Conservation (phyloP, 164 flowering plant genomes). For the Saururus chinensis region DNA sequence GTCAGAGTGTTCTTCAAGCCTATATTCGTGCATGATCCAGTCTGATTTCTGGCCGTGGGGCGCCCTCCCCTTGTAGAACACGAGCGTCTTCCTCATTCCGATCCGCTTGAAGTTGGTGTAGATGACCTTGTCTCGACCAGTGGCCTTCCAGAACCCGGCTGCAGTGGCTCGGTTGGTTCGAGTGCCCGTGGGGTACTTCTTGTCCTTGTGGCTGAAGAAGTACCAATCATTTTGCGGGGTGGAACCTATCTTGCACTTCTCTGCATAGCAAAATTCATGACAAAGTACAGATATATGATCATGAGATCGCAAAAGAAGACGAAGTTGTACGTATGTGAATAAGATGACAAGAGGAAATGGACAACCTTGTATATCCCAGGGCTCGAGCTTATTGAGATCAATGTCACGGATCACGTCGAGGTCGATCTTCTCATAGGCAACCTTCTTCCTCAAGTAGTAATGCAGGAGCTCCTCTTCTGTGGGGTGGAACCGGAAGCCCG, state of each 20-base stretch:
- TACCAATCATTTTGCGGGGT: slow-evolving; percentile 94
- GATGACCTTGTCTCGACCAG: slow-evolving; percentile 91
- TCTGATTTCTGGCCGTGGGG: slow-evolving; percentile 92
- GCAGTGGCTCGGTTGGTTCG: slow-evolving; percentile 85
- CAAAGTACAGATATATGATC: background rate
- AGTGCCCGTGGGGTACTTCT: slow-evolving; percentile 85
- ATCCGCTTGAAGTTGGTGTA: slow-evolving; percentile 49
- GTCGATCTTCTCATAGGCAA: slow-evolving; percentile 64
- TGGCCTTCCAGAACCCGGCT: slow-evolving; percentile 95
- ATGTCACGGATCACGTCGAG: slow-evolving; percentile 85
- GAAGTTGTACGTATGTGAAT: background rate
- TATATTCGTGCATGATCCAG: slow-evolving; percentile 95
- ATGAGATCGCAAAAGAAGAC: background rate
- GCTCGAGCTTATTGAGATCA: slow-evolving; percentile 91
- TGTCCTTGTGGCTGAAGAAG: slow-evolving; percentile 93
- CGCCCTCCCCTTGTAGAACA: slow-evolving; percentile 83
- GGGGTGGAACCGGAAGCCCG: slow-evolving; percentile 88
- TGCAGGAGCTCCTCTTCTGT: slow-evolving; percentile 92
- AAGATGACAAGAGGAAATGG: background rate
- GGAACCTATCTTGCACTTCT: slow-evolving; percentile 81
- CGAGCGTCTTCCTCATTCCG: slow-evolving; percentile 86
- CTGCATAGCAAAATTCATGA: slow-evolving; percentile 18
- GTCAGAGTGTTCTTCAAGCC: slow-evolving; percentile 52
- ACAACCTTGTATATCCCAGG: slow-evolving; percentile 94
- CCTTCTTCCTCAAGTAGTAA: slow-evolving; percentile 81